Evolutionary conservation across 805 yeast genomes (phyloP), one percentile per base, ranked within the genome.

Genomic region (Yarrowia sp.): DNA sequence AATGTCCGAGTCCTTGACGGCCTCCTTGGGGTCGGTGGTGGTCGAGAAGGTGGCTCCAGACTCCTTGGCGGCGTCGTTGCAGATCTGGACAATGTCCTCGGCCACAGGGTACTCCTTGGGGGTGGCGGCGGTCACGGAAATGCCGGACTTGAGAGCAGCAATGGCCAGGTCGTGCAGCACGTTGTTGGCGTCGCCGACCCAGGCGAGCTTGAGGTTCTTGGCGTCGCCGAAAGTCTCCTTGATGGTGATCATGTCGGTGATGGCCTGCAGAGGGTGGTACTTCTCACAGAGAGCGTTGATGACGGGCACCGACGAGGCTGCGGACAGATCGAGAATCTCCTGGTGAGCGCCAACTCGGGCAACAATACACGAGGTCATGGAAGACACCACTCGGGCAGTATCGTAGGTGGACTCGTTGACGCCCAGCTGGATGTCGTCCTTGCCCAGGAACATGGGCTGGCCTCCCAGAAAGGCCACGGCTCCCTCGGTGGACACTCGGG

Each of bases 141-240:
- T 92, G 13, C 98, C 98, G 6, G 85, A 81, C 79, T 88, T 92
- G 71, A 92, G 83, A 33, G 95, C 86, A 9, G 97, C 98, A 70
- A 93, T 86, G 13, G 96, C 86, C 78, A 95, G 83, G 79, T 95
- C 99, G 77, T 95, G 94, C 70, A 95, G 88, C 39, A 95, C 98
- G 74, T 95, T 95, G 78, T 95, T 95, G 38, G 98, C 88, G 77
- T 94, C 99, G 69, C 99, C 99, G 19, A 95, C 87, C 99, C 99
- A 94, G 1, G 97, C 87, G 60, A 94, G 79, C 73, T 92, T 93
- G 71, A 92, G 83, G 14, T 85, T 85, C 53, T 75, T 71, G 60
- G 75, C 70, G 24, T 73, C 72, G 4, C 86, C 85, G 74, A 91
- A 90, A 4, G 87, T 78, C 78, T 95, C 98, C 71, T 88, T 86